Percentiles rank a stretch among this genome's conserved stretches.
Evolutionary conservation across 2,329 filamentous ascomycete genomes (phyloP).

Genomic region (Biscogniauxia sp.): DNA sequence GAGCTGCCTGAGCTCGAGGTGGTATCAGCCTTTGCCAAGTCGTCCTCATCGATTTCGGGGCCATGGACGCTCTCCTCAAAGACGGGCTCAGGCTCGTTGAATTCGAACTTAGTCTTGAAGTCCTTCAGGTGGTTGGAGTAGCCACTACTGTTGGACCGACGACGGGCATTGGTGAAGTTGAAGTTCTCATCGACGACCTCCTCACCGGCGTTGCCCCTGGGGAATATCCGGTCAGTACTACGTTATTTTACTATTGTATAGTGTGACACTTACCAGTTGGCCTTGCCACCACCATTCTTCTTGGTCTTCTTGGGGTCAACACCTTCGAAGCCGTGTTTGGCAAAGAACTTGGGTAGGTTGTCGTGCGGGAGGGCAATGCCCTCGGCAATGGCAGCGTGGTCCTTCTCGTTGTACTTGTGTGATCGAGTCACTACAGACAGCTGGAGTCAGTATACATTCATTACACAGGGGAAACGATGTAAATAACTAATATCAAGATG

Average conservation of each 20-base stretch:
- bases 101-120: conserved; percentile 97
- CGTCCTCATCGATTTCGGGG: conserved; percentile 55
- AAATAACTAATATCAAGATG: background rate
- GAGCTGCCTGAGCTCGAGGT: conserved; percentile 61
- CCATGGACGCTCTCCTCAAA: conserved; percentile 87
- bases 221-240: conserved; percentile 16
- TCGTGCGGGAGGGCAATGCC: conserved; percentile 68
- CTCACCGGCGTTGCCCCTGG: conserved; percentile 78
- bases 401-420: conserved; percentile 92
- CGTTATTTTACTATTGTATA: background rate
- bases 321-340: conserved; percentile 78
- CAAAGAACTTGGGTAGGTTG: conserved; percentile 87
- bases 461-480: background rate
- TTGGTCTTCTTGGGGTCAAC: conserved; percentile 90
- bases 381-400: conserved; percentile 77
- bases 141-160: conserved; percentile 87
- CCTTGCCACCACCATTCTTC: conserved; percentile 91
- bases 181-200: conserved; percentile 83
- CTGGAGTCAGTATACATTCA: conserved; percentile 9
- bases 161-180: conserved; percentile 80
- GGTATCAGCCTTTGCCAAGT: conserved; percentile 55
- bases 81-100: conserved; percentile 82
- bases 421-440: conserved; percentile 82
- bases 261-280: conserved; percentile 74
- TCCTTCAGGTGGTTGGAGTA: conserved; percentile 67